Base-by-base conservation (phyloP, 1,284 basidiomycete genomes). In the Uromyces viciae-fabae region DNA sequence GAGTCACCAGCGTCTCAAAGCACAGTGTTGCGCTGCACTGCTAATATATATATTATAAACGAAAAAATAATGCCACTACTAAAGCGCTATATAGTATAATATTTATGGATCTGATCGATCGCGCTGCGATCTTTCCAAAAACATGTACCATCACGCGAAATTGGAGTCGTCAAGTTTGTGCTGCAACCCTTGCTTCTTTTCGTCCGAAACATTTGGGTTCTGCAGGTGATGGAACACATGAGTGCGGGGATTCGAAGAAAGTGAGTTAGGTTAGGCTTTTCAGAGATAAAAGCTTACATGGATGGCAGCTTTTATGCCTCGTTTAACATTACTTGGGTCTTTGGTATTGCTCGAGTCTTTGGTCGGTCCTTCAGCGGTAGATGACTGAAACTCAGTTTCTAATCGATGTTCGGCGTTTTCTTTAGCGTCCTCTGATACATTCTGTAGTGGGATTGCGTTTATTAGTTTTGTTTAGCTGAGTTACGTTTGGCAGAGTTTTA, bases 191-290 rank as follows among this genome's bases (percentile, higher is more conserved):
- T 79, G 33, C 54, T 79, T 79, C 77, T 79, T 79, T n/a, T 58
- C 66, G 3, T 80, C 77, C 14, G 64, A 71, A 8, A 80, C 77
- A 54, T 72, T 80, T 3, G 77, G 69, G 42, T 73, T 80, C 77
- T 80, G 54, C 3, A 36, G 4, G 15, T 36, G 38, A 8, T 19
- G 1, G 46, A 73, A n/a, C 11, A 49, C 46, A 22, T 9, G 3
- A 19, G 1, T 8, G 11, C 14, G 60, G 60, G 40, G 33, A 36
- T 22, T 8, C 11, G 8, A 17, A 3, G n/a, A 36, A 8, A 2
- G n/a, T 2, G 28, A 69, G 15, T 25, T 69, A 4, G 43, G 25
- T 69, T 22, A 52, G 19, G 56, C 25, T 11, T 9, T 60, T 60
- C 9, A 60, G 14, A 9, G 19, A 60, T n/a, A 15, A 25, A 11